These are phyloP conservation scores for Sphaerosporella brunnea DNA, from an alignment of 495 filamentous ascomycete species.

Conservation along the genomic window DNA sequence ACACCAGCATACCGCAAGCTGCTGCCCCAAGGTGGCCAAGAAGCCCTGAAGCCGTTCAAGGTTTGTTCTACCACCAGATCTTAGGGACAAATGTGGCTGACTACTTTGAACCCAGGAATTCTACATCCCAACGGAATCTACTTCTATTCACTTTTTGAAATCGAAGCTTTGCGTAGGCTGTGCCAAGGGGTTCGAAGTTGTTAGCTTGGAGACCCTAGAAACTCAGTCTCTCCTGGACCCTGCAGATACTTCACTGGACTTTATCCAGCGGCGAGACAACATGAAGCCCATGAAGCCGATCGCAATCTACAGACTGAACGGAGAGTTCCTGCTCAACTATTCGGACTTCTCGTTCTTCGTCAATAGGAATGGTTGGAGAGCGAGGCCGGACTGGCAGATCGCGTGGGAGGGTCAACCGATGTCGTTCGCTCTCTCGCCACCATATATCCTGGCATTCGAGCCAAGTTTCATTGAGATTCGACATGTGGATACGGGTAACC, in stretches of 20 bases:
- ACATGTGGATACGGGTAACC: constrained; percentile 73
- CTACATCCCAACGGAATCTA: constrained; percentile 92
- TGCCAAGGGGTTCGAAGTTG: constrained; percentile 88
- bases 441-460: constrained; percentile 95
- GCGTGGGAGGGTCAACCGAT: constrained; percentile 90
- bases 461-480: constrained; percentile 96
- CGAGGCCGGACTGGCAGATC: constrained; percentile 88
- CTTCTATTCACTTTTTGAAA: constrained; percentile 90
- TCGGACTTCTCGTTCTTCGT: constrained; percentile 98
- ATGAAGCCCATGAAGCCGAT: constrained; percentile 74
- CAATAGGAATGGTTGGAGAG: constrained; percentile 94
- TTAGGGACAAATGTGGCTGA: constrained; percentile 17
- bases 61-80: constrained; percentile 28
- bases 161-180: constrained; percentile 94
- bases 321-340: constrained; percentile 95
- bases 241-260: constrained; percentile 93
- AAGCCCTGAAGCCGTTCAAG: constrained; percentile 89
- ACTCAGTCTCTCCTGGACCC: constrained; percentile 94
- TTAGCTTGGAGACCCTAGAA: constrained; percentile 89
- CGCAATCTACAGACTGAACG: constrained; percentile 87
- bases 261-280: constrained; percentile 80
- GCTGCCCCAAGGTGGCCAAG: constrained; percentile 70
- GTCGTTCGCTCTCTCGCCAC: constrained; percentile 79
- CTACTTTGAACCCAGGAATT: constrained; percentile 46
- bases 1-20: constrained; percentile 86